Conservation (phyloP, 805 yeast genomes). For the Saturnispora mendoncae region DNA sequence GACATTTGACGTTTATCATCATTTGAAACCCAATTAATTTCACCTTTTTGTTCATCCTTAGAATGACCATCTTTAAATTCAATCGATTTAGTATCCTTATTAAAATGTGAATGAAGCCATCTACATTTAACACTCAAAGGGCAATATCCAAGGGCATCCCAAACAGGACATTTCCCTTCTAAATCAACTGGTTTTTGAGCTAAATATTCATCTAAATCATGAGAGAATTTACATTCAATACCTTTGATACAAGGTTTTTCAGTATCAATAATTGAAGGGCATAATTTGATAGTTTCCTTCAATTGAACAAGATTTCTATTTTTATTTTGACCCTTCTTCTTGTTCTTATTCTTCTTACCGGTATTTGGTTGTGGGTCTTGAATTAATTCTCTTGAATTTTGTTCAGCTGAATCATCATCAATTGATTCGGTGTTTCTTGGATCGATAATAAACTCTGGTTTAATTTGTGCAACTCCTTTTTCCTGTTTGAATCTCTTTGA, state of each 20-base stretch:
- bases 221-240: constrained; percentile 68
- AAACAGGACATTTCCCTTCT: constrained; percentile 79
- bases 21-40: constrained; percentile 52
- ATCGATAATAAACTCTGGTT: constrained; percentile 55
- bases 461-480: constrained; percentile 67
- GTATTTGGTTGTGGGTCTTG: background rate
- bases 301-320: constrained; percentile 65
- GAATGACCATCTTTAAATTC: constrained; percentile 35
- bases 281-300: constrained; percentile 55
- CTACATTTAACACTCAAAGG: constrained; percentile 90
- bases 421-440: constrained; percentile 12
- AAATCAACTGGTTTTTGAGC: constrained; percentile 61
- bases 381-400: constrained; percentile 13
- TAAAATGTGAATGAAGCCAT: constrained; percentile 70
- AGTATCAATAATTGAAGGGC: constrained; percentile 56
- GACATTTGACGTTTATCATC: constrained; percentile 42
- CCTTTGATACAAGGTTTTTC: constrained; percentile 54
- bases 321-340: constrained; percentile 60
- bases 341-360: constrained; percentile 28
- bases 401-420: constrained; percentile 44
- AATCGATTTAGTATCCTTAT: constrained; percentile 37
- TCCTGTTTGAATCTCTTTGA: constrained; percentile 8
- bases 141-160: constrained; percentile 72
- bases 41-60: constrained; percentile 31
- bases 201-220: constrained; percentile 61